These are phyloP conservation scores for Amanita muscaria DNA, from an alignment of 768 basidiomycete genomes.

Conservation along the genomic window DNA sequence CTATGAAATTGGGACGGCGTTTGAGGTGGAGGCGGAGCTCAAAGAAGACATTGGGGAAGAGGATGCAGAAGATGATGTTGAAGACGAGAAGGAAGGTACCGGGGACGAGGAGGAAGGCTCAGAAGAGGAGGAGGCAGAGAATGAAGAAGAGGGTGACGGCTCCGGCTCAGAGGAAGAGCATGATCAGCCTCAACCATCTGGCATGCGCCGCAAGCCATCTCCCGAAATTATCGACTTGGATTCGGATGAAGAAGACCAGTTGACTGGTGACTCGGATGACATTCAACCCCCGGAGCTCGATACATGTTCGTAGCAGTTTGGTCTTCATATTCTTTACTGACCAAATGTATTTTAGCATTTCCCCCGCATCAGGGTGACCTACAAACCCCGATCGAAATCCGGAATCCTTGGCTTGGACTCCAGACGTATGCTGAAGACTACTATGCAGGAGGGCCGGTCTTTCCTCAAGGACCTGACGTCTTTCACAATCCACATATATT, in stretches of 20 bases:
- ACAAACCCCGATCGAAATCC: constrained; percentile 19
- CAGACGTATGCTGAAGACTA: constrained; percentile 28
- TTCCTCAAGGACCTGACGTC: background rate
- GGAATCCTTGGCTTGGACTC: constrained; percentile 27
- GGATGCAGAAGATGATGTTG: constrained; percentile 22
- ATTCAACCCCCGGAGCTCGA: constrained; percentile 24
- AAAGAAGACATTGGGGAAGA: constrained; percentile 15
- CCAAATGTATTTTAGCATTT: constrained; percentile 16
- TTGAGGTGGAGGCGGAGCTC: background rate
- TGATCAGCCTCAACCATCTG: constrained; percentile 1
- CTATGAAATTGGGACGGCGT: background rate
- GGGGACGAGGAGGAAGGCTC: constrained; percentile 18
- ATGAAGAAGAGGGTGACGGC: constrained; percentile 14
- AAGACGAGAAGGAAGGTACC: constrained; percentile 15
- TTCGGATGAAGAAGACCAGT: constrained; percentile 16
- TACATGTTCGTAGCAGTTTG: constrained; percentile 20
- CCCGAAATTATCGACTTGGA: constrained; percentile 14
- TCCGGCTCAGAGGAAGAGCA: no score
- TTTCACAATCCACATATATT: constrained; percentile 10
- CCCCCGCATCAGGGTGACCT: constrained; percentile 11
- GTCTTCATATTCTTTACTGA: constrained; percentile 5
- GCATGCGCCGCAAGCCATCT: background rate
- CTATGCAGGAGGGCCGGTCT: constrained; percentile 16
- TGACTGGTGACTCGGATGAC: constrained; percentile 15
- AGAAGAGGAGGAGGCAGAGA: constrained; percentile 14